Evolutionary conservation across 176 grass and related monocot species (phyloP).

Genomic region (Triticum dicoccoides): DNA sequence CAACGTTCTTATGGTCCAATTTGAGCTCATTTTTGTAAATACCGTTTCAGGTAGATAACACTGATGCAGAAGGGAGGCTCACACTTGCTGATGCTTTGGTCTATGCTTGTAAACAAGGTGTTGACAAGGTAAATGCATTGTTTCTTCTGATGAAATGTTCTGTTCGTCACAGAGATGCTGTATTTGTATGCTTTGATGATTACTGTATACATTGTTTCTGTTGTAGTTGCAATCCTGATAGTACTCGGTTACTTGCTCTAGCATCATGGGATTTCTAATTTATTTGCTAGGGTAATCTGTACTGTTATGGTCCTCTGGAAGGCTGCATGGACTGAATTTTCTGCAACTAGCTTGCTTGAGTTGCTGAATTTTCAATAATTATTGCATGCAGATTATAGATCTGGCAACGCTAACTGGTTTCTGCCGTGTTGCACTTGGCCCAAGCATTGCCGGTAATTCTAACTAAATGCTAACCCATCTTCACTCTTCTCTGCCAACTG

Average conservation of each 20-base stretch:
- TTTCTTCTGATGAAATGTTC: neutral
- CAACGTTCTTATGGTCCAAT: neutral
- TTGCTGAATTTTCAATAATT: slow-evolving; percentile 11
- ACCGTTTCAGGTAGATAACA: slow-evolving; percentile 81
- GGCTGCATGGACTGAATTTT: neutral
- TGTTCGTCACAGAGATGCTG: neutral
- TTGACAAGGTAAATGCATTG: slow-evolving; percentile 69
- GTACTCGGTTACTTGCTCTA: neutral
- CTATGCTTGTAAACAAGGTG: slow-evolving; percentile 93
- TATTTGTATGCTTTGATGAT: neutral
- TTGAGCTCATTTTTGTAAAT: neutral
- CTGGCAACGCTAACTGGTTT: slow-evolving; percentile 88
- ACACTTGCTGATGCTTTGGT: slow-evolving; percentile 95
- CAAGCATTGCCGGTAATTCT: slow-evolving; percentile 74
- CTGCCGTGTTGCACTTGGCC: slow-evolving; percentile 80
- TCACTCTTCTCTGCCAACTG: neutral
- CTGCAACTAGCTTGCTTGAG: too few relatives aligned
- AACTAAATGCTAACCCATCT: neutral
- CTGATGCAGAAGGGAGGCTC: slow-evolving; percentile 93
- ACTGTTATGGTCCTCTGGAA: neutral
- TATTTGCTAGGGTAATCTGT: neutral
- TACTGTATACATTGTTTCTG: neutral
- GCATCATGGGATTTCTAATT: neutral
- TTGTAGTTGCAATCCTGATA: neutral
- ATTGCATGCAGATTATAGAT: slow-evolving; percentile 73